Conservation (phyloP, 805 yeast species). For the Metschnikowia reukaufii region DNA sequence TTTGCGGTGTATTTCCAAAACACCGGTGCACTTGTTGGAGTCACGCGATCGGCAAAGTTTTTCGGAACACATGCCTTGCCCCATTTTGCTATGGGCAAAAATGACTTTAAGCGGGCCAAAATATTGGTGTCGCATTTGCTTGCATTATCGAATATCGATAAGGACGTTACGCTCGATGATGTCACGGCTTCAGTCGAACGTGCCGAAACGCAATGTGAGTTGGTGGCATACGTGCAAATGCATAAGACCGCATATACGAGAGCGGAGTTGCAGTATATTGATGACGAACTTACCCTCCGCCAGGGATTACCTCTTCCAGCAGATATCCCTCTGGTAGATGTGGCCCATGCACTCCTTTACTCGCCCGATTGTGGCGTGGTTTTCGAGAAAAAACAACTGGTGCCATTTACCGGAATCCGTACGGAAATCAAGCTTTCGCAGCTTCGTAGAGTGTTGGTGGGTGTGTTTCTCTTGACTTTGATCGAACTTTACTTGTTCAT, state of each 20-base stretch:
- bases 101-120: slow-evolving; percentile 46
- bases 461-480: slow-evolving; percentile 44
- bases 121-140: slow-evolving; percentile 43
- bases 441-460: slow-evolving; percentile 45
- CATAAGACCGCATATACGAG: slow-evolving; percentile 56
- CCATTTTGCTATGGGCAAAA: slow-evolving; percentile 47
- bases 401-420: slow-evolving; percentile 51
- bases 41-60: slow-evolving; percentile 64
- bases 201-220: slow-evolving; percentile 61
- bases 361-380: slow-evolving; percentile 87
- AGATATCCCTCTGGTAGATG: slow-evolving; percentile 52
- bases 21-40: slow-evolving; percentile 59
- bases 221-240: slow-evolving; percentile 64
- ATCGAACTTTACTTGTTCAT: slow-evolving; percentile 57
- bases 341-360: slow-evolving; percentile 62
- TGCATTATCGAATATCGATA: slow-evolving; percentile 42
- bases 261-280: slow-evolving; percentile 59
- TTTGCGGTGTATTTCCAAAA: slow-evolving; percentile 66
- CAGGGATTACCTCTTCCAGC: slow-evolving; percentile 70
- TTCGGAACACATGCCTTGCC: slow-evolving; percentile 62
- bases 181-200: slow-evolving; percentile 36
- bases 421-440: slow-evolving; percentile 44
- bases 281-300: slow-evolving; percentile 70
- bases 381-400: slow-evolving; percentile 28
- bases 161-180: slow-evolving; percentile 38